Percentiles rank a stretch among this genome's conserved stretches.
phyloP scores from a whole-genome alignment of 805 yeast genomes.

The Lachancea waltii region DNA sequence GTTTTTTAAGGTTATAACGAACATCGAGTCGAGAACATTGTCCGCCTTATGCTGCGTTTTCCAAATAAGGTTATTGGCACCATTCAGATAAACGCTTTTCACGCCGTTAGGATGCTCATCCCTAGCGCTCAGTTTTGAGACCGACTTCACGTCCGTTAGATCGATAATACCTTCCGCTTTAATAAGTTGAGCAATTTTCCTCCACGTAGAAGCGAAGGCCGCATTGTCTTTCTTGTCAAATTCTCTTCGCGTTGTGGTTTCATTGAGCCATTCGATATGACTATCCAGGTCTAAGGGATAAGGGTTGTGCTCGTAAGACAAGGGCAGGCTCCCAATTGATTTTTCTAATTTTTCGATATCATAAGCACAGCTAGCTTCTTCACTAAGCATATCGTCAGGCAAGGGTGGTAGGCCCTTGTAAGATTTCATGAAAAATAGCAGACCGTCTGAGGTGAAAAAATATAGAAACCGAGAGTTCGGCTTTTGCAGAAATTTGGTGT shows the following conservation, averaged over 20 bases:
- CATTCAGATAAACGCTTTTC: slow-evolving; percentile 27
- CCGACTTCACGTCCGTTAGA: slow-evolving; percentile 41
- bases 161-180: slow-evolving; percentile 60
- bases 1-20: slow-evolving; percentile 45
- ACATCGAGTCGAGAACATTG: slow-evolving; percentile 40
- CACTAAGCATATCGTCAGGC: slow-evolving; percentile 29
- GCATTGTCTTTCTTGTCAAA: slow-evolving; percentile 45
- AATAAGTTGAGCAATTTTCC: slow-evolving; percentile 50
- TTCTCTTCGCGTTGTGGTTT: slow-evolving; percentile 32
- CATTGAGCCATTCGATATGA: slow-evolving; percentile 59
- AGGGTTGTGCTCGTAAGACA: slow-evolving; percentile 44
- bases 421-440: slow-evolving; percentile 53
- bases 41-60: slow-evolving; percentile 14
- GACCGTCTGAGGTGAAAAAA: slow-evolving; percentile 53
- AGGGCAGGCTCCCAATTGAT: slow-evolving; percentile 28
- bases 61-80: slow-evolving; percentile 17
- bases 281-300: slow-evolving; percentile 44
- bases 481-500: slow-evolving; percentile 30
- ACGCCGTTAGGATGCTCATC: slow-evolving; percentile 20
- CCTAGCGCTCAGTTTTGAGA: slow-evolving; percentile 31
- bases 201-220: slow-evolving; percentile 60
- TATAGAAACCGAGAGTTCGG: slow-evolving; percentile 52
- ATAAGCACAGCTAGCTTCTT: slow-evolving; percentile 26
- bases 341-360: slow-evolving; percentile 22
- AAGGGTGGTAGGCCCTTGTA: slow-evolving; percentile 57